These are phyloP conservation scores for Agastache rugosa DNA, from an alignment of 257 asterid species.

Conservation along the genomic window DNA sequence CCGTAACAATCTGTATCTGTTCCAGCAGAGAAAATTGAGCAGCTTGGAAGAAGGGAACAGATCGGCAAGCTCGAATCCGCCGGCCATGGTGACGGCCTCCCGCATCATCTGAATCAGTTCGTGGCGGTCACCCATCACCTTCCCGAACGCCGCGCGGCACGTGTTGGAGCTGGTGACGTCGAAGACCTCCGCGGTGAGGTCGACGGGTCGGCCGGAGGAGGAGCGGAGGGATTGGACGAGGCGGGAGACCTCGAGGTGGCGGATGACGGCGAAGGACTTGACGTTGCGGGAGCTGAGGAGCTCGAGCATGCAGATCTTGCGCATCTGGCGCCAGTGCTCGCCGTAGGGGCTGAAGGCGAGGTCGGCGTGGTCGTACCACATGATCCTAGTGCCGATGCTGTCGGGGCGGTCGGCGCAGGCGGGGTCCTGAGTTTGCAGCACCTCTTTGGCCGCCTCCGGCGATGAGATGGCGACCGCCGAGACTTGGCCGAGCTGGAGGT, in stretches of 20 bases:
- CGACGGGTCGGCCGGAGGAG: not conserved
- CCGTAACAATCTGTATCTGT: conserved; percentile 19
- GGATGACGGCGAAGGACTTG: conserved; percentile 34
- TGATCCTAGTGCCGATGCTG: conserved; percentile 28
- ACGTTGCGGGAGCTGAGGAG: conserved; percentile 40
- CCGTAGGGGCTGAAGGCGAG: conserved; percentile 45
- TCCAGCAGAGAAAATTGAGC: conserved; percentile 28
- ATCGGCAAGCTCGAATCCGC: conserved; percentile 41
- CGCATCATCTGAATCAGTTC: conserved; percentile 24
- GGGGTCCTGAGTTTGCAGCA: conserved; percentile 39
- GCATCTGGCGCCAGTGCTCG: conserved; percentile 54
- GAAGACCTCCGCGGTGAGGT: conserved; percentile 32
- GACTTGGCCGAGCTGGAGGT: conserved; percentile 49
- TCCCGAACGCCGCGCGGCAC: conserved; percentile 47
- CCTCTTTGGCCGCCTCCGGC: conserved; percentile 33
- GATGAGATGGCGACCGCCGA: conserved; percentile 46
- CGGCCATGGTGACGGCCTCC: conserved; percentile 25
- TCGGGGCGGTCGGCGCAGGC: conserved; percentile 48
- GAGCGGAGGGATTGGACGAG: conserved; percentile 29
- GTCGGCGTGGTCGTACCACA: conserved; percentile 37
- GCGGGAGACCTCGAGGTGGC: conserved; percentile 29
- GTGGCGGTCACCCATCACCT: conserved; percentile 26
- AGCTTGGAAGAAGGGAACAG: conserved; percentile 44
- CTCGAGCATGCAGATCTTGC: conserved; percentile 47
- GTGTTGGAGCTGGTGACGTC: conserved; percentile 18